These are phyloP conservation scores for Lentinula edodes DNA, from an alignment of 768 basidiomycete genomes.

Conservation along the genomic window DNA sequence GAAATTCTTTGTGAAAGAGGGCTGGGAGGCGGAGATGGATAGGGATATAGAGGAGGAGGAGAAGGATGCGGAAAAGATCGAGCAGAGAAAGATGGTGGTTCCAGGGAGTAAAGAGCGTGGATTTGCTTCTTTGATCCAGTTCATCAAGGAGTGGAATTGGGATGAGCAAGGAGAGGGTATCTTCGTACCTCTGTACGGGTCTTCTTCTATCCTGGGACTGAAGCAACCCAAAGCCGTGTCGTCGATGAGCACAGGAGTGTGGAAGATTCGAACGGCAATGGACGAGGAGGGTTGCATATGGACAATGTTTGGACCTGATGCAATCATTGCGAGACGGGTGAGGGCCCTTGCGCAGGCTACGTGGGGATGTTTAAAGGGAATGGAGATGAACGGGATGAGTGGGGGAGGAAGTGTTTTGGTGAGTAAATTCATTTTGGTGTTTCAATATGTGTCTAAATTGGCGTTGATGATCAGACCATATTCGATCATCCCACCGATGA, in stretches of 20 bases:
- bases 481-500: slow-evolving; percentile 81
- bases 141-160: slow-evolving; percentile 84
- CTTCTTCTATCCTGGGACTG: slow-evolving; percentile 9
- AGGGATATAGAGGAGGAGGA: slow-evolving; percentile 22
- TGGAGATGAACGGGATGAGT: slow-evolving; percentile 45
- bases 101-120: slow-evolving; percentile 78
- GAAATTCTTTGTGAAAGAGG: slow-evolving; percentile 62
- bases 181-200: slow-evolving; percentile 63
- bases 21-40: slow-evolving; percentile 24
- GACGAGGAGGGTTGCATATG: slow-evolving; percentile 74
- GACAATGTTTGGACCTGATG: slow-evolving; percentile 63
- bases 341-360: slow-evolving; percentile 72
- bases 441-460: slow-evolving; percentile 1
- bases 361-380: slow-evolving; percentile 48
- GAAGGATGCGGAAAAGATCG: slow-evolving; percentile 22
- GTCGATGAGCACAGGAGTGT: slow-evolving; percentile 37
- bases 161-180: slow-evolving; percentile 43
- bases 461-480: slow-evolving; percentile 50
- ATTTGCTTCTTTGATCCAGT: slow-evolving; percentile 67
- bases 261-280: slow-evolving; percentile 75
- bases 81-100: slow-evolving; percentile 20
- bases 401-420: slow-evolving; percentile 55
- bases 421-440: background rate
- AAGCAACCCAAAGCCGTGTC: slow-evolving; percentile 24
- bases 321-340: slow-evolving; percentile 69